Evolutionary conservation across 2,329 filamentous ascomycete species (phyloP), one percentile per base, ranked within the genome.

Genomic region (Dothideomycetes sp.): DNA sequence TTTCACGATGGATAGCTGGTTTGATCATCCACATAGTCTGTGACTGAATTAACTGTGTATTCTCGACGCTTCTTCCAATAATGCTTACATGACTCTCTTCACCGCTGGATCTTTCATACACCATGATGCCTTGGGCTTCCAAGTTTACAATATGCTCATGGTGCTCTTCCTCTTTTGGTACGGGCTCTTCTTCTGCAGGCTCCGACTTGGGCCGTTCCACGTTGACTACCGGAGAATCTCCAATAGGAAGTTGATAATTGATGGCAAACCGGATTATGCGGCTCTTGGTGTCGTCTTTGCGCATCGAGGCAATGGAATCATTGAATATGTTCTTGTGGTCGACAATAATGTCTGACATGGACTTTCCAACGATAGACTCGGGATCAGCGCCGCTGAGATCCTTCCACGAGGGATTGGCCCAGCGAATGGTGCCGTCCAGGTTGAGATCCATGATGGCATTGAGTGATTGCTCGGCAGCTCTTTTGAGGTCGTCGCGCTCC

Each of bases 1-100:
- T 85, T 67, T 96, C 88, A 50, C 87, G 78, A 5, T 89, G 74
- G 28, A 87, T 80, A 63, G 87, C 94, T 2, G 89, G 91, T 49
- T 91, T 84, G 51, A 98, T 78, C 87, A 98, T 98, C 91, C 91
- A 98, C 93, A 98, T 98, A 13, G 86, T 94, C 85, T 94, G 53
- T 37, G 45, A 41, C 13, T 18, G n/a, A 43, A 61, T 50, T 62
- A 49, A 44, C 45, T 33, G 33, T 46, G 50, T 7, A 30, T 15
- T n/a, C 32, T 24, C 28, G 11, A 28, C 27, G 8, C 8, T 15
- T 37, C 43, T 41, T 73, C 84, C 70, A 74, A 93, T 86, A n/a
- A n/a, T n/a, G n/a, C n/a, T n/a, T 40, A 40, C 37, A 70, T 96
- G 89, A 55, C 85, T 91, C 59, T 91, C 84, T 42, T 80, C 82